Evolutionary conservation across 495 filamentous ascomycete species (phyloP).

Genomic region (Aspergillus nanangensis): DNA sequence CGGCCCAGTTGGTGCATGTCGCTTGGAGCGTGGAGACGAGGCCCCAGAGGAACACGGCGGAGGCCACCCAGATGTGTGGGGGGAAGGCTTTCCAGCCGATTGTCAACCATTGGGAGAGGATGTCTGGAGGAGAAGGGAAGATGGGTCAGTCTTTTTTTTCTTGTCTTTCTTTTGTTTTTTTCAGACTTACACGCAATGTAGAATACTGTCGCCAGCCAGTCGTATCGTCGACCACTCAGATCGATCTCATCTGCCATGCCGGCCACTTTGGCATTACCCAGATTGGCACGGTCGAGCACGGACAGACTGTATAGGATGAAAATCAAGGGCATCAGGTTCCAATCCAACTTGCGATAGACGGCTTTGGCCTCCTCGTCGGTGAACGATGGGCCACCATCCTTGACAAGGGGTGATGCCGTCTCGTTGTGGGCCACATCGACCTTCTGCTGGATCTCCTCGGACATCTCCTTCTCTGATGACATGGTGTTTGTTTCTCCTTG

Average conservation of each 20-base stretch:
- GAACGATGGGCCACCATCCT: background rate
- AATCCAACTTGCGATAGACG: slow-evolving; percentile 30
- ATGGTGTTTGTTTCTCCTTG: too few relatives aligned
- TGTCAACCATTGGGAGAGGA: slow-evolving; percentile 16
- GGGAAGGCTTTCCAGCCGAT: background rate
- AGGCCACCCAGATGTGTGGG: slow-evolving; percentile 23
- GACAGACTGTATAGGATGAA: slow-evolving; percentile 21
- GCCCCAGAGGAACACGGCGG: slow-evolving; percentile 30
- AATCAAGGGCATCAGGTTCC: slow-evolving; percentile 24
- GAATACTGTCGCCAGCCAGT: slow-evolving; percentile 32
- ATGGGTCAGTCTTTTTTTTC: slow-evolving; percentile 9
- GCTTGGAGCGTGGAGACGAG: too few relatives aligned
- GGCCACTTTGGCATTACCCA: slow-evolving; percentile 16
- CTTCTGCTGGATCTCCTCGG: background rate
- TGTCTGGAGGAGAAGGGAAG: slow-evolving; percentile 30
- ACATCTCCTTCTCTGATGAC: background rate
- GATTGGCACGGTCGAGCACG: slow-evolving; percentile 19
- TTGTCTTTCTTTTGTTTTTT: slow-evolving; percentile 2
- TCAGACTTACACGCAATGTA: slow-evolving; percentile 29
- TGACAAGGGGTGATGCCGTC: background rate
- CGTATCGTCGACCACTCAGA: slow-evolving; percentile 15
- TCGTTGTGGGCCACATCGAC: background rate
- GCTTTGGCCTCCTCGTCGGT: slow-evolving; percentile 18
- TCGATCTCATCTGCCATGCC: slow-evolving; percentile 15
- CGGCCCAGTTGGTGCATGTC: too few relatives aligned